Evolutionary conservation across 2,329 filamentous ascomycete species (phyloP), one percentile per base, ranked within the genome.

Genomic region (Diaporthe capsici): DNA sequence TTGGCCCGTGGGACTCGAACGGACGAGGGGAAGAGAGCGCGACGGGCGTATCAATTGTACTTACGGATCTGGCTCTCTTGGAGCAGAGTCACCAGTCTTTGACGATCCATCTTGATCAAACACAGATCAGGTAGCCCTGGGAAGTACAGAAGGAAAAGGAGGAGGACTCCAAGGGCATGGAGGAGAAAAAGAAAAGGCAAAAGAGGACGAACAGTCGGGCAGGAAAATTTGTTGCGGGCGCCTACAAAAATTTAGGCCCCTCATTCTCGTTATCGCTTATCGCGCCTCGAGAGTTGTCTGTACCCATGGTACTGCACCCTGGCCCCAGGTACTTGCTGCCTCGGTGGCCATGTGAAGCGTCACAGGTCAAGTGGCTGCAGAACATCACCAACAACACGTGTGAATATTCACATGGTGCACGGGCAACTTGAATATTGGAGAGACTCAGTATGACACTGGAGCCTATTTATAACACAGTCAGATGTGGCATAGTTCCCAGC

Each of bases 1-100:
- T 31, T 25, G 25, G 17, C 25, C 25, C 25, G 42, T 72, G 68
- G 76, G 74, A 77, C 75, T 75, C 47, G 76, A 72, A 72, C 47
- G 76, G 71, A 75, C 49, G 65, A 47, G 68, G 71, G 65, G 51
- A 39, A 28, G 74, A 53, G 53, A 63, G 63, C 57, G 53, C 42
- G 70, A 76, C 67, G 61, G 49, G 68, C 74, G 37, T 71, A 76
- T 76, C 61, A 60, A 72, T 39, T 31, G 73, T 70, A 92, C 94
- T 88, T 88, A 97, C 95, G 95, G 84, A 95, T 92, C 86, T 98
- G 91, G 81, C 96, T 92, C 86, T 94, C 93, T 90, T 97, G 92
- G 84, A 98, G 91, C 86, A 98, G 92, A 88, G 94, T 90, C 80
- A 97, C 90, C 84, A 98, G 95, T 87, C 94, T 92, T 85, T 95